Conservation (phyloP, 2,329 filamentous ascomycete genomes). For the Epichloe hybrida region DNA sequence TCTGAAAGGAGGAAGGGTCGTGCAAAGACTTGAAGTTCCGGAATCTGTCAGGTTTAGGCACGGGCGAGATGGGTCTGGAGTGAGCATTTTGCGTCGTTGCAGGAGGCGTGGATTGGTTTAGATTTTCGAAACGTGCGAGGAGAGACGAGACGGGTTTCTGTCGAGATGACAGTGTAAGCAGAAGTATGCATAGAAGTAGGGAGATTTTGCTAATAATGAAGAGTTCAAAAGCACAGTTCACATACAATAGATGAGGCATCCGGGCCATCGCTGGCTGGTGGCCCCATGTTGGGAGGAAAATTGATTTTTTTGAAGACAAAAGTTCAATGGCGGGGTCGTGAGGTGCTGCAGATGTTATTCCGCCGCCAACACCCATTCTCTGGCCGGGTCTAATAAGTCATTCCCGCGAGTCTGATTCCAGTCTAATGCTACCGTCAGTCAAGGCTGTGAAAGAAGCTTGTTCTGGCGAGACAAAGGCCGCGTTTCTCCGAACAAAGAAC, state of each 20-base stretch:
- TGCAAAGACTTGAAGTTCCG: constrained; percentile 27
- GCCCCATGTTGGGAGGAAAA: constrained; percentile 17
- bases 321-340: background rate
- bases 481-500: background rate
- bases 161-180: background rate
- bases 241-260: constrained; percentile 67
- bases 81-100: constrained; percentile 11
- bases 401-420: background rate
- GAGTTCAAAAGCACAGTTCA: constrained; percentile 4
- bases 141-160: constrained; percentile 74
- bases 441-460: background rate
- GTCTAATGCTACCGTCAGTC: background rate
- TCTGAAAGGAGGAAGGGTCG: constrained; percentile 13
- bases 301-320: constrained; percentile 10
- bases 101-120: constrained; percentile 23
- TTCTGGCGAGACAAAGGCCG: background rate
- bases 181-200: too few relatives aligned
- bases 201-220: background rate
- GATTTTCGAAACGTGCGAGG: constrained; percentile 68
- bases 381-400: constrained; percentile 6
- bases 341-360: constrained; percentile 2
- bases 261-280: constrained; percentile 37
- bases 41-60: constrained; percentile 29
- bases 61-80: constrained; percentile 23
- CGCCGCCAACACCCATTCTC: constrained; percentile 7